Evolutionary conservation across 78 protist species (phyloP).

Genomic region (Pigoraptor vietnamica): DNA sequence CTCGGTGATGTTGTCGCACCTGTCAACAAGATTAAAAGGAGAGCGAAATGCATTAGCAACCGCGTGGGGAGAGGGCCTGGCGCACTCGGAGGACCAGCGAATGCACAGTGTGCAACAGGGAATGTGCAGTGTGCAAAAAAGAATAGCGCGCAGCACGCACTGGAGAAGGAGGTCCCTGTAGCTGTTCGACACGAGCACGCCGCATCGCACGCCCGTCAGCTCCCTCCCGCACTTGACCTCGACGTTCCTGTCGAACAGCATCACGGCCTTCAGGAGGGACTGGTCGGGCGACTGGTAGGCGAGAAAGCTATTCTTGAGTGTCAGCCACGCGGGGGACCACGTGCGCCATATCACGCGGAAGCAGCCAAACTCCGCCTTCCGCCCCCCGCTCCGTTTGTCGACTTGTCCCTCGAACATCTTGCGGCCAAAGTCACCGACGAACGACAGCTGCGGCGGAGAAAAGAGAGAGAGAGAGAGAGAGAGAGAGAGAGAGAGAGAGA

Average conservation of each 20-base stretch:
- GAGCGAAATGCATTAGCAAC: no score
- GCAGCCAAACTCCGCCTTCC: no score
- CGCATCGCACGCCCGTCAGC: neutral
- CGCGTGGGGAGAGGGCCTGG: no score
- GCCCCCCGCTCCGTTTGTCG: neutral
- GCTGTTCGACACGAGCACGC: neutral
- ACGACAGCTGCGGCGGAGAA: neutral
- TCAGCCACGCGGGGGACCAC: neutral
- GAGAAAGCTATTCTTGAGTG: neutral
- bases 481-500: neutral
- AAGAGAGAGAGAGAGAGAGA: neutral
- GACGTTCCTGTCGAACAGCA: conserved; percentile 5
- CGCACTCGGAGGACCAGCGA: no score
- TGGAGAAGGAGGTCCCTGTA: neutral
- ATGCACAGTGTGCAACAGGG: no score
- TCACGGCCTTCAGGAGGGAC: neutral
- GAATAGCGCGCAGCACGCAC: neutral
- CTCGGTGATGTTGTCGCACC: no score
- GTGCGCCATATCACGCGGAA: no score
- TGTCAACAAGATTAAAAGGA: no score
- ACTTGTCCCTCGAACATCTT: neutral
- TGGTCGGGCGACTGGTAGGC: no score
- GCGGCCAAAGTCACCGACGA: neutral
- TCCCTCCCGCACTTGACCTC: neutral
- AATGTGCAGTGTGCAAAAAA: neutral